Evolutionary conservation across 75 land plant species (phyloP).

Genomic region (Pinus tabuliformis): DNA sequence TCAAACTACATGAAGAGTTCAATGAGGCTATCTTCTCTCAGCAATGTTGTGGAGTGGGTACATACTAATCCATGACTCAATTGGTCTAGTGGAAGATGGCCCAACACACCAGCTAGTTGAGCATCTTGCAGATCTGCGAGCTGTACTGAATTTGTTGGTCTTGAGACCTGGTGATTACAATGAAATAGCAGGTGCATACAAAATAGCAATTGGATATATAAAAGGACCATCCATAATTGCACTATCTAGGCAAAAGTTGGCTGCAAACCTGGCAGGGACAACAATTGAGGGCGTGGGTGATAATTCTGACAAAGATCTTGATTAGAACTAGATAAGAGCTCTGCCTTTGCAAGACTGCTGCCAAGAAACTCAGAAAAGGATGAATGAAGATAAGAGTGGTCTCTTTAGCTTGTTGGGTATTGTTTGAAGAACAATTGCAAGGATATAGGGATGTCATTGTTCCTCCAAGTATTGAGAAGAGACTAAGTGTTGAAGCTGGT

Average conservation of each 20-base stretch:
- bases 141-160: slow-evolving; percentile 78
- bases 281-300: slow-evolving; percentile 64
- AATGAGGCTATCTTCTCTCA: slow-evolving; percentile 67
- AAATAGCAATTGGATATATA: slow-evolving; percentile 58
- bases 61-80: slow-evolving; percentile 92
- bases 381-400: slow-evolving; percentile 71
- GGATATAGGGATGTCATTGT: slow-evolving; percentile 68
- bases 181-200: slow-evolving; percentile 87
- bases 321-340: slow-evolving; percentile 81
- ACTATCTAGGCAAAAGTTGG: slow-evolving; percentile 77
- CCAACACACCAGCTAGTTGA: slow-evolving; percentile 94
- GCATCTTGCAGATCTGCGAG: slow-evolving; percentile 82
- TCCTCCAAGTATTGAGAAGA: slow-evolving; percentile 49
- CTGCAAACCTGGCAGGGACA: slow-evolving; percentile 62
- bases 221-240: slow-evolving; percentile 64
- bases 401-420: slow-evolving; percentile 79
- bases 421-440: slow-evolving; percentile 61
- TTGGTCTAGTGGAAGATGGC: slow-evolving; percentile 92
- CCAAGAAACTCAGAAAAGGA: slow-evolving; percentile 51
- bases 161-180: slow-evolving; percentile 83
- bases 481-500: slow-evolving; percentile 80
- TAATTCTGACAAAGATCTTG: slow-evolving; percentile 52
- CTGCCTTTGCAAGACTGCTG: slow-evolving; percentile 64
- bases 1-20: slow-evolving; percentile 85
- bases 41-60: slow-evolving; percentile 74